These are phyloP conservation scores for Leucaena leucocephala DNA, from an alignment of 306 rosid genomes.

Conservation along the genomic window DNA sequence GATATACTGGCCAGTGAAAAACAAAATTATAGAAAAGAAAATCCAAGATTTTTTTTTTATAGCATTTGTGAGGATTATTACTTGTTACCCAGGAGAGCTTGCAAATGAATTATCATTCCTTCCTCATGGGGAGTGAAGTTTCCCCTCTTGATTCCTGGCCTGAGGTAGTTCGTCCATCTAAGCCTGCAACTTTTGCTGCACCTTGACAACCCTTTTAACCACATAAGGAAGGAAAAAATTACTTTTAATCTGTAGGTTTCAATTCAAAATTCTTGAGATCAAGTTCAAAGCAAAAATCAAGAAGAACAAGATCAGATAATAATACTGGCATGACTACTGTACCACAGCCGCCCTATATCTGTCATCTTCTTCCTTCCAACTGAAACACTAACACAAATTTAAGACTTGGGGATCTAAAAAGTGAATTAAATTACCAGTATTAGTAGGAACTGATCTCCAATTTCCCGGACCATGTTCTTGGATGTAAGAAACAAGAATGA, in stretches of 20 bases:
- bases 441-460: slow-evolving; percentile 99
- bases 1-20: not conserved
- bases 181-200: slow-evolving; percentile 99
- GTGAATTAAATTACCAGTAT: slow-evolving; percentile 62
- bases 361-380: not conserved
- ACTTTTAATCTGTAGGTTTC: slow-evolving; percentile 10
- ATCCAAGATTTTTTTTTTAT: not conserved
- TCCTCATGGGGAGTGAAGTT: slow-evolving; percentile 96
- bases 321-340: not conserved
- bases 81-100: slow-evolving; percentile 99
- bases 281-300: slow-evolving; percentile 5
- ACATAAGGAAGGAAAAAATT: not conserved
- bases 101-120: slow-evolving; percentile 95
- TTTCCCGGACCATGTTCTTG: slow-evolving; percentile 99
- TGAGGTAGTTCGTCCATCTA: slow-evolving; percentile 94
- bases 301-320: slow-evolving; percentile 19
- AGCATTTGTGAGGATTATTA: slow-evolving; percentile 48
- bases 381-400: not conserved
- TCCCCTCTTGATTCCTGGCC: slow-evolving; percentile 98
- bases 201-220: slow-evolving; percentile 70
- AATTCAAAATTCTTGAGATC: not conserved
- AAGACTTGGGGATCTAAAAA: not conserved
- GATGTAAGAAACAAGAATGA: slow-evolving; percentile 95
- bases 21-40: not conserved
- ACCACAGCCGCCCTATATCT: not conserved